Conservation (phyloP, 768 basidiomycete genomes). For the Kondoa subrosea region DNA sequence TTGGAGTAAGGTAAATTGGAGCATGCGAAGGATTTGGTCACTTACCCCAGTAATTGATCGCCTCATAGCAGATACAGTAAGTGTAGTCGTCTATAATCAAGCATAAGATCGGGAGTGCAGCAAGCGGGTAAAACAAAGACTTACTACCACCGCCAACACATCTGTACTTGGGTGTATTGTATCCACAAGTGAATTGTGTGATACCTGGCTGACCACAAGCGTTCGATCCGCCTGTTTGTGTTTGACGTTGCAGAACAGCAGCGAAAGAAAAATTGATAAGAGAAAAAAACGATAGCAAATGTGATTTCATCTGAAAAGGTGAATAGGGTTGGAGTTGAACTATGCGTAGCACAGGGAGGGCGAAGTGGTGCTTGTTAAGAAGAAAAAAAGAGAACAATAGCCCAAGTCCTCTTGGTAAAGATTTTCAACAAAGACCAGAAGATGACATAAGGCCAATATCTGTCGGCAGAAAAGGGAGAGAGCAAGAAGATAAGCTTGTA, state of each 20-base stretch:
- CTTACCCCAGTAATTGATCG: neutral
- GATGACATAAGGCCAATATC: too few species aligned
- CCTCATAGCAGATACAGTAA: neutral
- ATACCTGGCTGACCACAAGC: neutral
- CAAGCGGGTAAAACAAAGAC: neutral
- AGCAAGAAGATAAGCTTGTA: too few species aligned
- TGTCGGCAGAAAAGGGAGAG: too few species aligned
- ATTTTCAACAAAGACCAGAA: too few species aligned
- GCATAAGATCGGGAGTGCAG: neutral
- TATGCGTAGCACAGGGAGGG: too few species aligned
- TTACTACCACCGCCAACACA: neutral
- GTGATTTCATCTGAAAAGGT: neutral
- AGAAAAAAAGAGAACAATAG: too few species aligned
- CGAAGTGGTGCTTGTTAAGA: too few species aligned
- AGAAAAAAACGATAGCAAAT: neutral
- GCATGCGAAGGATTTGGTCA: too few species aligned
- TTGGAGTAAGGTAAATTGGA: too few species aligned
- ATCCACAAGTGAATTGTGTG: neutral
- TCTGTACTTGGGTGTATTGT: neutral
- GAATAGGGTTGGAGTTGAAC: neutral
- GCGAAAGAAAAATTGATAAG: neutral
- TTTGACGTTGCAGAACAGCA: neutral
- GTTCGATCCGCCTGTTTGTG: neutral
- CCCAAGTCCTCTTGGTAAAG: too few species aligned
- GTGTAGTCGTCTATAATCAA: neutral